Evolutionary conservation across 352 stramenopile species (phyloP).

Genomic region (Globisporangium cystogenes): DNA sequence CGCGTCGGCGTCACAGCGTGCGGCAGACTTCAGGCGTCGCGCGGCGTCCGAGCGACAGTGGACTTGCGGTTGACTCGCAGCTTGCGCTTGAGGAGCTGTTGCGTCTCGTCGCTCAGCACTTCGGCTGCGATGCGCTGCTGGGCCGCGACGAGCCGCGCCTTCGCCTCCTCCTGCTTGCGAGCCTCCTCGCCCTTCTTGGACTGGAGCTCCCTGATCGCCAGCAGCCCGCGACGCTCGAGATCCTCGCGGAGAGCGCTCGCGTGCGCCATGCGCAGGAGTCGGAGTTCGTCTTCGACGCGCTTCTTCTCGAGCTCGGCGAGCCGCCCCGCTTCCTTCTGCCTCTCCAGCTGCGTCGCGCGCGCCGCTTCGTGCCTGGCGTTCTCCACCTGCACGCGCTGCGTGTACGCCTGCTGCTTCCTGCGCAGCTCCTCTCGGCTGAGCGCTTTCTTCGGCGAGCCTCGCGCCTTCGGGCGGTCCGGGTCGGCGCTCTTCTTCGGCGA

Average conservation of each 20-base stretch:
- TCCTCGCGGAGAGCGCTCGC: constrained; percentile 28
- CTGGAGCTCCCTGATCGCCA: constrained; percentile 37
- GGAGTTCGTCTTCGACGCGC: constrained; percentile 24
- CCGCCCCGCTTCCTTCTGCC: constrained; percentile 21
- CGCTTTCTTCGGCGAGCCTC: neutral
- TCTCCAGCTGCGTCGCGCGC: constrained; percentile 15
- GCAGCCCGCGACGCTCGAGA: constrained; percentile 26
- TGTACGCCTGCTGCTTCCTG: constrained; percentile 34
- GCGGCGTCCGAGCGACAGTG: neutral
- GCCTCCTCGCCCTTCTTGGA: constrained; percentile 41
- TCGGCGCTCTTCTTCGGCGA: neutral
- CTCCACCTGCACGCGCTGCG: constrained; percentile 27
- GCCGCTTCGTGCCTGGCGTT: constrained; percentile 29
- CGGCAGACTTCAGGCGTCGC: neutral
- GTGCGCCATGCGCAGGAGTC: constrained; percentile 17
- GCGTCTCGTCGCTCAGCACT: constrained; percentile 34
- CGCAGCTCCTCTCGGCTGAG: constrained; percentile 12
- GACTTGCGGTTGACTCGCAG: neutral
- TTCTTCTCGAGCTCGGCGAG: constrained; percentile 19
- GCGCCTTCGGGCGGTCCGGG: neutral
- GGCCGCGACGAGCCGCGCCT: constrained; percentile 20
- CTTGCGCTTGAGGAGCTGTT: constrained; percentile 20
- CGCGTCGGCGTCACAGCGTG: neutral
- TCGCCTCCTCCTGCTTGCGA: constrained; percentile 27
- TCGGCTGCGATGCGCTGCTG: constrained; percentile 28